Percentiles rank a stretch among this genome's conserved stretches.
phyloP scores from a whole-genome alignment of 1,284 basidiomycete genomes.

The Rhizoctonia solani region DNA sequence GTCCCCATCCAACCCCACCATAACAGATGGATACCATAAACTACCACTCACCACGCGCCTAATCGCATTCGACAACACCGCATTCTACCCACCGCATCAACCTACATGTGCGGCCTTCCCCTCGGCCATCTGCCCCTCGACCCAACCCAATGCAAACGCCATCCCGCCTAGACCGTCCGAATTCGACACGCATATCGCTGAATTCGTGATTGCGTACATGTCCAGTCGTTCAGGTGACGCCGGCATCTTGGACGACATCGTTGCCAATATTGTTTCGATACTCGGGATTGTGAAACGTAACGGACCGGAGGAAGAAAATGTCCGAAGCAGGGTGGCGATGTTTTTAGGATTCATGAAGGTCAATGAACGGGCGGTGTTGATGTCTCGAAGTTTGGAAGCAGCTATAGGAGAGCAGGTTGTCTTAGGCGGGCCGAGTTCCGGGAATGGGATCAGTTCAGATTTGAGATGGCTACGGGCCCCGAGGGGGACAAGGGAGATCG shows the following conservation, averaged over 20 bases:
- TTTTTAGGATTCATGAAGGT: constrained; percentile 16
- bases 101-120: constrained; percentile 1
- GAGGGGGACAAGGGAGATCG: neutral
- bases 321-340: constrained; percentile 10
- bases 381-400: no score
- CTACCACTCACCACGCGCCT: constrained; percentile 1
- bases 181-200: neutral
- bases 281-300: constrained; percentile 7
- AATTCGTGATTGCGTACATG: constrained; percentile 18
- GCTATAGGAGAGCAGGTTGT: neutral
- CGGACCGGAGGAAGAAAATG: constrained; percentile 12
- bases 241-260: constrained; percentile 12
- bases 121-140: neutral
- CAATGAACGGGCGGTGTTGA: neutral
- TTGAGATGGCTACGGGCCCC: neutral
- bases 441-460: constrained; percentile 11
- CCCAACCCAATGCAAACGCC: neutral
- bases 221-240: neutral
- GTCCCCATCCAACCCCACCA: no score
- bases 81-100: neutral
- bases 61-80: constrained; percentile 18
- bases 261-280: neutral
- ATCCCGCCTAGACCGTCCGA: neutral
- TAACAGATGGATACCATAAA: no score
- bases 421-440: neutral